These are phyloP conservation scores for Plectosphaerella sp. DNA, from an alignment of 2,329 filamentous ascomycete species.

Conservation along the genomic window DNA sequence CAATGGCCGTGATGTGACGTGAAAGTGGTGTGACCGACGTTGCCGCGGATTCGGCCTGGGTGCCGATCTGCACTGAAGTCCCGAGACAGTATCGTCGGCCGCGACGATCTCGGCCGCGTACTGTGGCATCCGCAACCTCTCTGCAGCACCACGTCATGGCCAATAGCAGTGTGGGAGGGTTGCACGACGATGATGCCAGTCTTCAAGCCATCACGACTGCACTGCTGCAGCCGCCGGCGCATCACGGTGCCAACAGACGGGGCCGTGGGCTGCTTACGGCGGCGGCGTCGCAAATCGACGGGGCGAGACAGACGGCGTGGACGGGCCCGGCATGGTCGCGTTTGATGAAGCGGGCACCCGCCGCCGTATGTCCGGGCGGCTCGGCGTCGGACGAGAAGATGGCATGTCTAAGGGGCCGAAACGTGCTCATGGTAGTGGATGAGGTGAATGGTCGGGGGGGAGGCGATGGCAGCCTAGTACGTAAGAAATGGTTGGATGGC, in stretches of 20 bases:
- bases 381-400: not conserved
- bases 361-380: not conserved
- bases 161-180: no score
- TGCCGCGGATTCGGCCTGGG: no score
- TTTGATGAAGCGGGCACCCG: not conserved
- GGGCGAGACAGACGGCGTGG: not conserved
- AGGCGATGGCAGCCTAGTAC: no score
- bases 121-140: no score
- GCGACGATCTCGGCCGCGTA: no score
- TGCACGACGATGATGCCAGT: no score
- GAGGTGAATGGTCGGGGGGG: slow-evolving; percentile 3
- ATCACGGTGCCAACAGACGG: not conserved
- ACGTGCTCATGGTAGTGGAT: slow-evolving; percentile 12
- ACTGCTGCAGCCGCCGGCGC: not conserved
- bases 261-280: not conserved
- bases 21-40: no score
- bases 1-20: no score
- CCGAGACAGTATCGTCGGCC: no score
- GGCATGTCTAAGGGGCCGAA: slow-evolving; percentile 1
- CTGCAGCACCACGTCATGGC: no score
- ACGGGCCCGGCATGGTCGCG: not conserved
- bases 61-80: no score
- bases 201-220: not conserved
- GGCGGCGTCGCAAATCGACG: not conserved
- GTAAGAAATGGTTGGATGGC: no score